phyloP scores from a whole-genome alignment of 2,329 filamentous ascomycete genomes.

The Lojkania enalia region DNA sequence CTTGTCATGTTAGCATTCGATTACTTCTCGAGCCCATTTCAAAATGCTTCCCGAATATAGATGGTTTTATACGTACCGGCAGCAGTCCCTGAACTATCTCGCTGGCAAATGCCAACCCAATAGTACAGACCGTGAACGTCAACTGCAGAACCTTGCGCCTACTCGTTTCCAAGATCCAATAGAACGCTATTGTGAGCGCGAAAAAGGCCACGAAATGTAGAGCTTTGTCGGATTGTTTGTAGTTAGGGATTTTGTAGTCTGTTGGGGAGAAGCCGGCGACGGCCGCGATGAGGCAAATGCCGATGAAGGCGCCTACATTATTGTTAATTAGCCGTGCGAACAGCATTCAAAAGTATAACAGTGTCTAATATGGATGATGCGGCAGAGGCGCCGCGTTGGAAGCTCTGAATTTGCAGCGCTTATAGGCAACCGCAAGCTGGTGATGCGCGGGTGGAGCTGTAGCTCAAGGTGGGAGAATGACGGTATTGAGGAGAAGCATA shows the following conservation, averaged over 20 bases:
- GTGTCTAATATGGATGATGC: not conserved
- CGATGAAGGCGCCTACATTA: conserved; percentile 51
- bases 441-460: not conserved
- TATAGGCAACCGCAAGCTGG: too few species aligned
- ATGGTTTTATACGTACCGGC: conserved; percentile 48
- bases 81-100: conserved; percentile 76
- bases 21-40: not conserved
- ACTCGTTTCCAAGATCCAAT: conserved; percentile 94
- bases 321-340: conserved; percentile 1
- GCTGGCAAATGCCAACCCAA: conserved; percentile 70
- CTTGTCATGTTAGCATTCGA: conserved; percentile 12
- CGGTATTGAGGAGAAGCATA: conserved; percentile 50
- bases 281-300: conserved; percentile 66
- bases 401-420: too few species aligned
- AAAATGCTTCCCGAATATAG: not conserved
- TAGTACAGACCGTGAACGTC: conserved; percentile 78
- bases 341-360: too few species aligned
- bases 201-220: conserved; percentile 90
- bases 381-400: not conserved
- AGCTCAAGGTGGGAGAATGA: not conserved
- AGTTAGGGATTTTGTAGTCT: conserved; percentile 54
- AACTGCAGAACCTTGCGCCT: conserved; percentile 83
- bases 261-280: conserved; percentile 71
- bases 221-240: conserved; percentile 80
- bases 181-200: conserved; percentile 81